Evolutionary conservation across 164 flowering plant species (phyloP), one percentile per base, ranked within the genome.

Genomic region (Macadamia integrifolia): DNA sequence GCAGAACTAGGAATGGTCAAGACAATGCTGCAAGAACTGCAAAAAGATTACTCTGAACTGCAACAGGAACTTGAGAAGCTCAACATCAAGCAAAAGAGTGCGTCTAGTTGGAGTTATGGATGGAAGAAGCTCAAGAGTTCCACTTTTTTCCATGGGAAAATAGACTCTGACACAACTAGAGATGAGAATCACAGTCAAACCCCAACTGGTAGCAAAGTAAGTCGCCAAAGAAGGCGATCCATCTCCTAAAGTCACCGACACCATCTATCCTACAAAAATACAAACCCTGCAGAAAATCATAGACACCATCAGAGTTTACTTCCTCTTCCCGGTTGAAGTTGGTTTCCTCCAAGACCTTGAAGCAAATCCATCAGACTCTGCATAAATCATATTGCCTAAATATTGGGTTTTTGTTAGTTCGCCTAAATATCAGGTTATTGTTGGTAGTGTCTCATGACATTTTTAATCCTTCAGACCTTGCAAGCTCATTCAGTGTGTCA

Each of bases 121-220:
- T 91, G 91, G 92, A 78, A 69, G 64, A 88, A 87, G 77, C 76
- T 87, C 42, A 87, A 74, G 76, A 83, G 74, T 65, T 79, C 91
- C 2, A 44, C 70, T 9, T 35, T 82, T 30, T 83, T 84, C 67
- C 76, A 76, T 14, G 29, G 72, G 44, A 84, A 80, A 70, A 53
- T 35, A 6, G 84, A 73, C 1, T 69, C 28, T 7, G 74, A 79
- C 4, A 83, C 78, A 68, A 73, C 43, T 28, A 71, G 68, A 5
- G 80, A 71, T 2, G 58, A 10, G 28, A 78, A 29, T 15, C 74
- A 40, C 12, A 79, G 73, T 59, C 18, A 69, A 9, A 69, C 71
- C 60, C 62, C 62, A 40, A 62, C 9, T 1, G 50, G 62, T 46
- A 31, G 55, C 50, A 73, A 71, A 62, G 29, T 64, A 28, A 60